phyloP scores from a whole-genome alignment of 495 filamentous ascomycete genomes.

The Penicillium paxilli region DNA sequence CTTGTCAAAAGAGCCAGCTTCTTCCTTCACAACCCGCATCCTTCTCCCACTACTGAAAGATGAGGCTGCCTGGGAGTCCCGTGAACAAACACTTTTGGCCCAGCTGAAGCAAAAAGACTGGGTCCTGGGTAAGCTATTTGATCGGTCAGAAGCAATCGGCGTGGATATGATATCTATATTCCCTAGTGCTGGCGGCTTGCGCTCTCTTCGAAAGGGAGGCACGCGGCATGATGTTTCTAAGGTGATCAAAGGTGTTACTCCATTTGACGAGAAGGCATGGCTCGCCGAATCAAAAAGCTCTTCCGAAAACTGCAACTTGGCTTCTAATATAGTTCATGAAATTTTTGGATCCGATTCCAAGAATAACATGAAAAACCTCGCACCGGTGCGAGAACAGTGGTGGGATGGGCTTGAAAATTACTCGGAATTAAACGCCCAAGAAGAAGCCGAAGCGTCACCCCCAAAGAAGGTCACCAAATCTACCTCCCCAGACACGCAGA shows the following conservation, averaged over 20 bases:
- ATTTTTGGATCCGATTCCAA: conserved; percentile 10
- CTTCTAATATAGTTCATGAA: conserved; percentile 28
- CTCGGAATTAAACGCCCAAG: conserved; percentile 1
- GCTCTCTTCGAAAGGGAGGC: conserved; percentile 30
- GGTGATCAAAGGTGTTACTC: conserved; percentile 45
- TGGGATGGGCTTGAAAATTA: conserved; percentile 33
- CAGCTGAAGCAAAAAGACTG: conserved; percentile 75
- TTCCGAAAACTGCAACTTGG: conserved; percentile 14
- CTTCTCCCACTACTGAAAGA: conserved; percentile 68
- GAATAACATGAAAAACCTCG: conserved; percentile 6
- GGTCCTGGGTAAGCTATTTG: conserved; percentile 71
- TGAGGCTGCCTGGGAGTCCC: conserved; percentile 48
- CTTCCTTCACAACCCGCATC: conserved; percentile 57
- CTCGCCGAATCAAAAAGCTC: conserved; percentile 24
- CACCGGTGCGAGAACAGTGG: conserved; percentile 33
- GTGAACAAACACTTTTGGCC: conserved; percentile 57
- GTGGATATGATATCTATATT: conserved; percentile 70
- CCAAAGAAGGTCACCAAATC: not conserved
- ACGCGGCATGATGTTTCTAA: conserved; percentile 37
- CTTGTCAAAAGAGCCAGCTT: conserved; percentile 55
- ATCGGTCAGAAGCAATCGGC: conserved; percentile 72
- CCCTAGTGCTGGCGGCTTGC: conserved; percentile 57
- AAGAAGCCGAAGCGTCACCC: not conserved
- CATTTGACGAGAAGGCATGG: conserved; percentile 48
- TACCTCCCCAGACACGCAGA: not conserved